Evolutionary conservation across 2,329 filamentous ascomycete species (phyloP).

Genomic region (Ophiostoma perfectum): DNA sequence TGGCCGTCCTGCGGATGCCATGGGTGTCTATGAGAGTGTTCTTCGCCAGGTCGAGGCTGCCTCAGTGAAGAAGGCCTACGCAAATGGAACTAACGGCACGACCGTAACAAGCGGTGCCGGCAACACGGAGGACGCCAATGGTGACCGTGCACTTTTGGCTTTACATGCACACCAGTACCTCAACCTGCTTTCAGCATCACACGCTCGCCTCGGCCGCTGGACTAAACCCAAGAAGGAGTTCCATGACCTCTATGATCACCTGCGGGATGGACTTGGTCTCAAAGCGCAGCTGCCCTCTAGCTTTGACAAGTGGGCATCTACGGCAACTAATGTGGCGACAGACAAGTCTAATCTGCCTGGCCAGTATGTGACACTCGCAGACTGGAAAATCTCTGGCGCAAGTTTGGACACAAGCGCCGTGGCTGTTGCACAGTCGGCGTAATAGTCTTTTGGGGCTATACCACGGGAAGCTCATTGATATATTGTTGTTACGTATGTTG

Average conservation of each 20-base stretch:
- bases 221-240: constrained; percentile 29
- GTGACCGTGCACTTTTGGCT: constrained; percentile 24
- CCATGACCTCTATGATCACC: constrained; percentile 26
- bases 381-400: not conserved
- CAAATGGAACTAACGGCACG: not conserved
- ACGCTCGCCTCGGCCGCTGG: constrained; percentile 26
- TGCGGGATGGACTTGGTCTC: constrained; percentile 23
- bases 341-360: constrained; percentile 26
- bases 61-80: not conserved
- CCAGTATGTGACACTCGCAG: constrained; percentile 19
- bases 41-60: constrained; percentile 29
- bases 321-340: constrained; percentile 20
- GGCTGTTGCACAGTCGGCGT: too few species aligned
- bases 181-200: constrained; percentile 26
- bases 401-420: not conserved
- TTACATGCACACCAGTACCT: constrained; percentile 27
- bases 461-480: too few species aligned
- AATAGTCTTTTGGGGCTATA: too few species aligned
- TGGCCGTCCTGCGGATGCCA: constrained; percentile 30
- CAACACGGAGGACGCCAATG: constrained; percentile 19
- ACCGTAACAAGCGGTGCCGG: not conserved
- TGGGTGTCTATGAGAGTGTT: constrained; percentile 31
- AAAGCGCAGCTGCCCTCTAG: constrained; percentile 22
- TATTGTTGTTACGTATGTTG: too few species aligned
- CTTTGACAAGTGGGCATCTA: constrained; percentile 28